Base-by-base conservation (phyloP, 768 basidiomycete species). In the Suillus luteus region DNA sequence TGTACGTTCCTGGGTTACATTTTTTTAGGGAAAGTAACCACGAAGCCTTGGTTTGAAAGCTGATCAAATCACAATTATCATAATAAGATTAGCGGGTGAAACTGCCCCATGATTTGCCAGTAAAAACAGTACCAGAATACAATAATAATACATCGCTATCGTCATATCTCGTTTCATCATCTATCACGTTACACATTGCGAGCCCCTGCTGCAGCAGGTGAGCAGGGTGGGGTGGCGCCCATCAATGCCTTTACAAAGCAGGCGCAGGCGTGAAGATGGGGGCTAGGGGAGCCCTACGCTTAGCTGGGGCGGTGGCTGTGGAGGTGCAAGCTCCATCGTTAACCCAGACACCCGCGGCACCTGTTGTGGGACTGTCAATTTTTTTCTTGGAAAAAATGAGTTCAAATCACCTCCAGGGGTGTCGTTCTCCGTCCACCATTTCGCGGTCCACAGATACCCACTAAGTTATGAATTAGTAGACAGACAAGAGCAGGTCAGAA, bases 311-410 rank as follows among this genome's bases (percentile, higher is more conserved):
- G 35, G 55, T 62, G 9, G 55, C 55, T 19, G 64, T 41, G 5
- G 49, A 67, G 27, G 71, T 46, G 73, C 86, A 89, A 61, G 82
- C 71, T 4, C 86, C 87, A 71, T 84, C 73, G 69, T 89, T 82
- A 51, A 78, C 77, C 87, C 87, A 89, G 60, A 82, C 85, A 54
- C 78, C 81, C 35, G 81, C 80, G 40, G 78, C 19, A 49, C 81
- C 85, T 86, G 59, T 31, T 5, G 12, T 44, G 5, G 27, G 11
- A 4, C 6, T 27, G 37, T 58, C 10, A 48, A 11, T 27, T 19
- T 17, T 22, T 22, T 31, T 24, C 27, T 10, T 19, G 11, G 40
- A 31, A 22, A 31, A 19, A 41, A 0, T 11, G 24, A 38, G 41
- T 15, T 17, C 46, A 37, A n/a, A 31, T 59, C 57, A 73, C 77